Conservation (phyloP, 192 early-diverging fungal species). For the Entophlyctis luteolus region DNA sequence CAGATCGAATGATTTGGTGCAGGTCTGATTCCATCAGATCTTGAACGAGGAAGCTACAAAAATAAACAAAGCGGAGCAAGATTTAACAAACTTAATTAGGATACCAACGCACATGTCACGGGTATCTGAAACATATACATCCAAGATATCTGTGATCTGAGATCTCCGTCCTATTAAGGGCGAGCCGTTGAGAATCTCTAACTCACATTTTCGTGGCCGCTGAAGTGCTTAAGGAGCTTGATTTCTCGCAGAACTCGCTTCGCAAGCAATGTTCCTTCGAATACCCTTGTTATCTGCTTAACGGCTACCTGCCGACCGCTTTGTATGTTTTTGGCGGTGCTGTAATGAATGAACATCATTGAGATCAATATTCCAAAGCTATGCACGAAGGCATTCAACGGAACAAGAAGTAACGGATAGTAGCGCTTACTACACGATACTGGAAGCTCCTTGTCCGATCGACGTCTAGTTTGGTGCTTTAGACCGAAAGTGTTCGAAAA, state of each 20-base stretch:
- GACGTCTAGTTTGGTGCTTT: too few species aligned
- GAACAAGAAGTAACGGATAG: not conserved
- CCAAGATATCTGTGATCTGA: slow-evolving; percentile 86
- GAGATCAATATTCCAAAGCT: not conserved
- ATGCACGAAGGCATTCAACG: not conserved
- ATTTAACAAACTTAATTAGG: not conserved
- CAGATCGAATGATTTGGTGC: slow-evolving; percentile 90
- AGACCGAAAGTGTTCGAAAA: too few species aligned
- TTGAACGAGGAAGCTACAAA: slow-evolving; percentile 77
- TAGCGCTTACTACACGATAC: too few species aligned
- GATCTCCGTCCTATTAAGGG: not conserved
- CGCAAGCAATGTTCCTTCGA: slow-evolving; percentile 82
- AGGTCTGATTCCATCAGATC: slow-evolving; percentile 99
- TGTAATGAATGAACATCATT: too few species aligned
- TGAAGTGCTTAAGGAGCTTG: slow-evolving; percentile 83
- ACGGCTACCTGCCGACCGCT: slow-evolving; percentile 81
- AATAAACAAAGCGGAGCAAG: not conserved
- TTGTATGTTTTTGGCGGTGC: slow-evolving; percentile 84
- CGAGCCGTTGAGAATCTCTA: not conserved
- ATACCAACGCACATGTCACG: slow-evolving; percentile 53
- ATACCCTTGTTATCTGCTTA: slow-evolving; percentile 94
- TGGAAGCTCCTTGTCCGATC: too few species aligned
- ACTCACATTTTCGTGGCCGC: slow-evolving; percentile 70
- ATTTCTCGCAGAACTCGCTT: slow-evolving; percentile 95
- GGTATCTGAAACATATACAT: slow-evolving; percentile 77